Evolutionary conservation across 768 basidiomycete genomes (phyloP).

Genomic region (Lentinula guzmanii): DNA sequence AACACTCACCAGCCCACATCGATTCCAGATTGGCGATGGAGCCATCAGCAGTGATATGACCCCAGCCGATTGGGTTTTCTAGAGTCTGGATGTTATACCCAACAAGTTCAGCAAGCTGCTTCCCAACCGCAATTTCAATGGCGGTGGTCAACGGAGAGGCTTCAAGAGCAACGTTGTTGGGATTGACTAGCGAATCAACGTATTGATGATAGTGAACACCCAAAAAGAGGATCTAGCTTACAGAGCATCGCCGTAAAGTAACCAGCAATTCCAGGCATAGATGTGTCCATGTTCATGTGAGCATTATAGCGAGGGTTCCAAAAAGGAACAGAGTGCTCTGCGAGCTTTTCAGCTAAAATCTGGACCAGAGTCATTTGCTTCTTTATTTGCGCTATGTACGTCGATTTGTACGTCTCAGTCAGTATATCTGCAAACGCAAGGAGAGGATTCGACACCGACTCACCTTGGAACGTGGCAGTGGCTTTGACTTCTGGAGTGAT

Average conservation of each 20-base stretch:
- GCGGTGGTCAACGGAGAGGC: constrained; percentile 32
- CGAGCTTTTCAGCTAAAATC: neutral
- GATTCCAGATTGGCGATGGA: constrained; percentile 42
- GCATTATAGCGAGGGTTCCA: neutral
- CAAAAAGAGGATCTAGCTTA: neutral
- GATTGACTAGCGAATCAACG: constrained; percentile 27
- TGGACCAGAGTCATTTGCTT: neutral
- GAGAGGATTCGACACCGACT: neutral
- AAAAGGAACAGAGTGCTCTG: neutral
- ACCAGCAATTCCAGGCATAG: neutral
- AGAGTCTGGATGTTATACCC: constrained; percentile 21
- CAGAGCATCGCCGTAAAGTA: neutral
- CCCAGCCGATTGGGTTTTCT: constrained; percentile 23
- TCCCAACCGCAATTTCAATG: constrained; percentile 12
- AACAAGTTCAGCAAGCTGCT: constrained; percentile 33
- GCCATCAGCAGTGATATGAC: constrained; percentile 38
- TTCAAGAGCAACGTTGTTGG: constrained; percentile 38
- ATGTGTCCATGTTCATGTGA: neutral
- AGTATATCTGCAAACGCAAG: too few relatives aligned
- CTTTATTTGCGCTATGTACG: neutral
- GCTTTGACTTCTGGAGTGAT: neutral
- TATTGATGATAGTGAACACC: neutral
- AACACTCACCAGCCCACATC: constrained; percentile 27
- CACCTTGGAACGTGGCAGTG: neutral
- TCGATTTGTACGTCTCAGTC: too few relatives aligned